Evolutionary conservation across 2,329 filamentous ascomycete genomes (phyloP), one percentile per base, ranked within the genome.

Genomic region (Dothistroma septosporum): DNA sequence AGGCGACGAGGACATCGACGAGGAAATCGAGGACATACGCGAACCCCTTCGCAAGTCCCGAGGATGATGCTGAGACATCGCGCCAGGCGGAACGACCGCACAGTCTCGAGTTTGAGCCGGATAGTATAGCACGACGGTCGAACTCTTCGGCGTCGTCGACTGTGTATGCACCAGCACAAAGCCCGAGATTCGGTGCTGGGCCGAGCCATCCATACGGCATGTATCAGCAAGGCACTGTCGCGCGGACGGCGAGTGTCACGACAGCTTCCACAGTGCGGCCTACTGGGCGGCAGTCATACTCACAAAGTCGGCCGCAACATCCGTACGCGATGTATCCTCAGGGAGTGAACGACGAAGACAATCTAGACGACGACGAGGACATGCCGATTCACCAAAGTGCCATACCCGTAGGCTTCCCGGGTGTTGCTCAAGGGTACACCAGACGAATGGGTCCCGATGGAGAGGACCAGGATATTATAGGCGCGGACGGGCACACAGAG

Each of bases 281-380:
- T 9, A 82, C 86, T 2, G 85, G 87, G 67, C 83, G 80, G 54
- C 85, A 69, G 62, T 67, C 69, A 55, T 65, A 66, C 58, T 59
- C 66, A 48, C 61, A 67, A 61, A 66, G 63, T 61, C 65, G 85
- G 2, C 92, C 92, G 9, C 85, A 90, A 61, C 92, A 96, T 71
- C 92, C 92, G 0, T 97, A 97, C 72, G 85, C 83, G 46, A 85
- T 96, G 81, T 97, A 96, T 69, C 83, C 90, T 5, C 92, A 97
- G 72, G 91, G 86, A 67, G 90, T 89, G 0, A 82, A 85, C 4
- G 75, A 81, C 0, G 85, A 88, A 62, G 69, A 70, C 8, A 73
- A 76, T 21, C 72, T 74, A 46, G 55, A 66, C 37, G 65, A 61
- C 31, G 71, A 69, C 22, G 72, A 69, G 57, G 33, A 66, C 63